Evolutionary conservation across 108 stramenopile genomes (phyloP), one percentile per base, ranked within the genome.

Genomic region (Seminavis robusta): DNA sequence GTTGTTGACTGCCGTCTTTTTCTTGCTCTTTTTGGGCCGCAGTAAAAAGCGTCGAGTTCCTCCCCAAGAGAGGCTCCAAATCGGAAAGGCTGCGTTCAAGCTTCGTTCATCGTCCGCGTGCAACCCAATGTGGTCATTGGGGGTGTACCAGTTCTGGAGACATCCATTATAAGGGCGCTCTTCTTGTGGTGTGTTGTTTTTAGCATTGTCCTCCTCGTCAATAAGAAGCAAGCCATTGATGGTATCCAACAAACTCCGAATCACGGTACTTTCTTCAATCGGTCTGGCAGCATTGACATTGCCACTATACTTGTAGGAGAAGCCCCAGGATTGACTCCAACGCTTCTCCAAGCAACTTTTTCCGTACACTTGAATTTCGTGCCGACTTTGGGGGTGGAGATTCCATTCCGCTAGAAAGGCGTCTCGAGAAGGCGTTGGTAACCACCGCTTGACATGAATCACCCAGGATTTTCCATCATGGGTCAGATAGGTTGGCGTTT

Each of bases 71-170:
- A 80, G 27, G 29, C 65, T 60, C 4, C 61, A 42, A 43, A 80
- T 75, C 25, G 79, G 79, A 33, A 28, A 52, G 9, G 25, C 20
- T 3, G 39, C 3, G 16, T 60, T 38, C 46, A 80, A 39, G 20
- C 65, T 27, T 15, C 39, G 27, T 52, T 76, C 74, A 46, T 75
- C 67, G 42, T 80, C 79, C 39, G 69, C 23, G 57, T 80, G 79
- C 6, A 67, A 39, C 28, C 70, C 79, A 46, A 80, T 76, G 39
- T 39, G 27, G 30, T 80, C 61, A 0, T 72, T 41, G 0, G 66
- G 71, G 25, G 67, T 52, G 47, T 80, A 80, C 79, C 79, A 80
- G 59, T 80, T 80, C 30, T 61, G 44, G n/a, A 80, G 49, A 39
- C 74, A 76, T 6, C 47, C 43, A 45, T 80, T 80, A 56, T 75